phyloP scores from a whole-genome alignment of 306 rosid genomes.

The Acacia crassicarpa region DNA sequence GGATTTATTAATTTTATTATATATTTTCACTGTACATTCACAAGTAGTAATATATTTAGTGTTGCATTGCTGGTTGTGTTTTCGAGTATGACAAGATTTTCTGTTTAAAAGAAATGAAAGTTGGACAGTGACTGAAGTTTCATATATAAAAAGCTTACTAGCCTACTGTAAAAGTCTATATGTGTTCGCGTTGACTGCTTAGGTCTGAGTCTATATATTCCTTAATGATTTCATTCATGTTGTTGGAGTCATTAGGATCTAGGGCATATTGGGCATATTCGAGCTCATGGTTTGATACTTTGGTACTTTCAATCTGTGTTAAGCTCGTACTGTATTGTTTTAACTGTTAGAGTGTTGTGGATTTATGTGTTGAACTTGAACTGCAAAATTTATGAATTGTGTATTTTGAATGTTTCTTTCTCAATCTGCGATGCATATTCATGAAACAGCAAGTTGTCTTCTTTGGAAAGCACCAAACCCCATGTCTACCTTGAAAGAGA shows the following conservation, averaged over 20 bases:
- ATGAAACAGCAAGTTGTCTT: background rate
- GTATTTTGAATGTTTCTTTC: background rate
- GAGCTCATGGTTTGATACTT: background rate
- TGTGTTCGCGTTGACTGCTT: no score
- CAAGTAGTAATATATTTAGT: background rate
- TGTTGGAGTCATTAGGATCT: background rate
- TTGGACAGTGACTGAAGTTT: background rate
- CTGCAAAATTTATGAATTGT: background rate
- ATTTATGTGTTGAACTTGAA: background rate
- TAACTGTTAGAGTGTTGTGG: background rate
- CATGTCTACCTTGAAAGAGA: constrained; percentile 77
- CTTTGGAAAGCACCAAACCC: constrained; percentile 9
- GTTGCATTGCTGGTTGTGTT: background rate
- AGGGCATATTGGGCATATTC: background rate
- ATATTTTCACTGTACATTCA: background rate
- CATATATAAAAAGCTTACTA: background rate
- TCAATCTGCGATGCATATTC: background rate
- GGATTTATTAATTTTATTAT: no score
- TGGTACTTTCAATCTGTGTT: background rate
- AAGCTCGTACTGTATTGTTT: background rate
- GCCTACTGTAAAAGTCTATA: no score
- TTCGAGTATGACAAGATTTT: background rate
- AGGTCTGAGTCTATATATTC: background rate
- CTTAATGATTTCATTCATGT: background rate
- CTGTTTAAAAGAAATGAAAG: background rate